Percentiles rank a stretch among this genome's conserved stretches.
These are phyloP conservation scores for Polytrichum formosum DNA, from an alignment of 225 moss, liverwort and hornwort species.

Conservation along the genomic window DNA sequence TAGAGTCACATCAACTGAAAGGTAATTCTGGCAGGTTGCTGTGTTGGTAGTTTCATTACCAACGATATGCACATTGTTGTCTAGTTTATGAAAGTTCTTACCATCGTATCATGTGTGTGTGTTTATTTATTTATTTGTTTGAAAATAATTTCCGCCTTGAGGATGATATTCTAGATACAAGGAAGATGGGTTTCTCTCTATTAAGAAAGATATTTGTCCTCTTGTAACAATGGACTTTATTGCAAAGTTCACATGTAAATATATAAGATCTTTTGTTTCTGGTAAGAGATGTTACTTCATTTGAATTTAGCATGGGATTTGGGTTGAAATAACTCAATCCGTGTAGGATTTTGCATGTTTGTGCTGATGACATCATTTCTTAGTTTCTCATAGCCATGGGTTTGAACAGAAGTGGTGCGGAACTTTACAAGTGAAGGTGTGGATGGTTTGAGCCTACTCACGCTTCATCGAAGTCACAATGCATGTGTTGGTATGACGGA, in stretches of 20 bases:
- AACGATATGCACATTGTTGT: no score
- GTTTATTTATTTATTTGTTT: no score
- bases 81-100: no score
- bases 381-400: constrained; percentile 2
- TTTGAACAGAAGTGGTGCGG: constrained; percentile 65
- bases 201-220: no score
- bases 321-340: background rate
- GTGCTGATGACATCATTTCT: constrained; percentile 2
- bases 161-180: no score
- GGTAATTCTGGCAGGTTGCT: constrained; percentile 17
- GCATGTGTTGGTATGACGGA: constrained; percentile 87
- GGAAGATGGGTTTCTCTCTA: no score
- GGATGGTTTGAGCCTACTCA: constrained; percentile 82
- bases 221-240: no score
- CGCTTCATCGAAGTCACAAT: constrained; percentile 73
- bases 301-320: background rate
- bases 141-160: no score
- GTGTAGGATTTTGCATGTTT: constrained; percentile 11
- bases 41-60: no score
- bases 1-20: constrained; percentile 42
- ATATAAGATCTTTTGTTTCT: background rate
- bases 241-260: no score
- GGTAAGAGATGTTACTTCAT: background rate
- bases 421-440: constrained; percentile 61
- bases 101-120: no score